Base-by-base conservation (phyloP, 2,329 filamentous ascomycete genomes). In the Hypoxylon sp. region DNA sequence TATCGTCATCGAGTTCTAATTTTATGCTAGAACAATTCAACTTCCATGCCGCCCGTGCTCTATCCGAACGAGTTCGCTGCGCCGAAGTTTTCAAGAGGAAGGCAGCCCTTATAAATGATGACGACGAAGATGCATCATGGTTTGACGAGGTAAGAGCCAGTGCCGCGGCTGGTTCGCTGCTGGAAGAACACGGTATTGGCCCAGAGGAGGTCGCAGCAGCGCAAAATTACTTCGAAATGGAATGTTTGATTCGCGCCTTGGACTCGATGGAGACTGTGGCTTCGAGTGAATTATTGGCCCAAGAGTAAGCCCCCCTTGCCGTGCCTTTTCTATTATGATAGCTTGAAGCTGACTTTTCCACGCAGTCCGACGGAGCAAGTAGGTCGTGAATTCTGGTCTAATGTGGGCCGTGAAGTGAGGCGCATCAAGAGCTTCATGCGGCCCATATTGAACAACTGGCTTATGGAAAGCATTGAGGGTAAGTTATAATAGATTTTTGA, bases 181-280 rank as follows among this genome's bases (percentile, higher is more conserved):
- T 79, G 59, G 76, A 81, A 79, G 72, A 77, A 29, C 72, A 79
- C 73, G 75, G 80, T 71, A 61, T 82, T 70, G 70, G 78, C 75
- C 72, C 78, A 60, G 80, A 83, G 51, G 79, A 84, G 60, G 77
- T 90, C 17, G 77, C 84, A 48, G 81, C 81, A 66, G 89, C 90
- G 5, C 85, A 87, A 62, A 89, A 86, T 51, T 90, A 90, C 79
- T 87, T 87, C 69, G 91, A 94, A 72, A 83, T 94, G 51, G 92
- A 94, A 79, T 84, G 85, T 63, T 82, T 94, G 29, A 86, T 91
- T 48, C 84, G 85, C 55, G 87, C 86, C 3, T 84, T 94, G 46
- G 90, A 93, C 77, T 83, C 84, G 22, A 84, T 94, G 72, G 91
- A 94, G 78, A 89, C 87, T 1, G 87, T 92, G 66, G 87, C 88